Evolutionary conservation across 73 alveolate species (phyloP), one percentile per base, ranked within the genome.

Genomic region (Paramecium primaurelia): DNA sequence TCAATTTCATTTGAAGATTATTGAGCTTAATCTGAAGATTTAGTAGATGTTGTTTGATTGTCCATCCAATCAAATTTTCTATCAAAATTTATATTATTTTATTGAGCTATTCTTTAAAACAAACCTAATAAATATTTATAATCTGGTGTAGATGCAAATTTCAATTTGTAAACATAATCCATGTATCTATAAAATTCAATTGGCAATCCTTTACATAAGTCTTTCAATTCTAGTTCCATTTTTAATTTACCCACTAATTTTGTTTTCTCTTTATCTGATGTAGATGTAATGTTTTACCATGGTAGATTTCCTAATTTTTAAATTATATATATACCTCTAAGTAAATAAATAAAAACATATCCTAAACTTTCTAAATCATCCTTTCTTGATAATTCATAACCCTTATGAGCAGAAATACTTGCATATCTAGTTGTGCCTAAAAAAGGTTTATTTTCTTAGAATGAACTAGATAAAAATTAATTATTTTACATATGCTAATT

Each of bases 261-360:
- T 83, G 97, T 96, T 92, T 98, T 98, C 83, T 98, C 99, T 60
- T 96, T 96, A 92, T 96, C 97, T 4, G 97, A 90, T 71, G 94
- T 77, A 0, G 99, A 99, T 86, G 93, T 91, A 87, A 96, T 94
- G 3, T 99, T 99, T 88, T 96, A 97, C 99, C 99, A 98, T 42
- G 99, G 99, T 64, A 95, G 92, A 80, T 68, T 88, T n/a, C 97
- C 96, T 40, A 88, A 40, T 47, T n/a, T 88, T 42, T 73, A 92
- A 93, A 73, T 83, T 95, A 60, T 20, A 95, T 96, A 37, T 95
- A 93, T 14, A 97, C 98, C 96, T 40, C 93, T 93, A 37, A 69
- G 34, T 86, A 95, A 88, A 64, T 88, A 95, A 92, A 95, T 93
- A 85, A 97, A 68, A 22, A 97, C 98, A 42, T 96, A 96, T 12